Conservation (phyloP, 768 basidiomycete species). For the Lepiota subincarnata region DNA sequence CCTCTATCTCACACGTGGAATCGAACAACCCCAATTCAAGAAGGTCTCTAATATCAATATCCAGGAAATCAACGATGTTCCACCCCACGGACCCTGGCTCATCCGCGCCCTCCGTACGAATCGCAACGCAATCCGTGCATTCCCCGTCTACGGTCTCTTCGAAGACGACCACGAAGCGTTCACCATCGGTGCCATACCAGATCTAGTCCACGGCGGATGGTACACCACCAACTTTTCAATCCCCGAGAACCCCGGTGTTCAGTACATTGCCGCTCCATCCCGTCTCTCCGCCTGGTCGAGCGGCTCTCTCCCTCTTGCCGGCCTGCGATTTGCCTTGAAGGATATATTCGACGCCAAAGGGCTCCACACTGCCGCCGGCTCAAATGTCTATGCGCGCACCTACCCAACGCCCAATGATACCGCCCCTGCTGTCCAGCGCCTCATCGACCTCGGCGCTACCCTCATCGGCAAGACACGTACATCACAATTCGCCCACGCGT, state of each 20-base stretch:
- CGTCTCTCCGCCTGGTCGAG: slow-evolving; percentile 33
- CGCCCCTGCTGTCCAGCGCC: slow-evolving; percentile 40
- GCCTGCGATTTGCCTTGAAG: slow-evolving; percentile 48
- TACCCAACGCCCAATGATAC: slow-evolving; percentile 30
- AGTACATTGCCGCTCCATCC: slow-evolving; percentile 47
- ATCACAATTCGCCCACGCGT: slow-evolving; percentile 49
- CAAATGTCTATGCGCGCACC: slow-evolving; percentile 26
- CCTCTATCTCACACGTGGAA: slow-evolving; percentile 4
- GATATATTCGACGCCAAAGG: slow-evolving; percentile 33
- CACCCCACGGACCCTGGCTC: slow-evolving; percentile 28
- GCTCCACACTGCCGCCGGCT: slow-evolving; percentile 32
- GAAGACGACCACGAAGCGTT: slow-evolving; percentile 41
- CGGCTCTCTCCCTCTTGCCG: slow-evolving; percentile 31
- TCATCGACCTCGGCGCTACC: slow-evolving; percentile 44
- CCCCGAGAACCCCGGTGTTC: slow-evolving; percentile 14
- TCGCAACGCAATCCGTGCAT: slow-evolving; percentile 13
- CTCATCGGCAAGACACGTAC: slow-evolving; percentile 54
- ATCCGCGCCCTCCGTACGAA: slow-evolving; percentile 7
- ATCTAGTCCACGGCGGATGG: slow-evolving; percentile 28
- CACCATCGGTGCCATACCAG: slow-evolving; percentile 38
- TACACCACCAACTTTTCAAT: slow-evolving; percentile 27
- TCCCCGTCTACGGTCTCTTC: slow-evolving; percentile 34
- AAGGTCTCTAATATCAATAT: slow-evolving; percentile 6
- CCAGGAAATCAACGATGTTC: slow-evolving; percentile 15
- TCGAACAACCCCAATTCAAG: slow-evolving; percentile 12